phyloP scores from a whole-genome alignment of 78 protist species.

The Dictyostelium citrinum region DNA sequence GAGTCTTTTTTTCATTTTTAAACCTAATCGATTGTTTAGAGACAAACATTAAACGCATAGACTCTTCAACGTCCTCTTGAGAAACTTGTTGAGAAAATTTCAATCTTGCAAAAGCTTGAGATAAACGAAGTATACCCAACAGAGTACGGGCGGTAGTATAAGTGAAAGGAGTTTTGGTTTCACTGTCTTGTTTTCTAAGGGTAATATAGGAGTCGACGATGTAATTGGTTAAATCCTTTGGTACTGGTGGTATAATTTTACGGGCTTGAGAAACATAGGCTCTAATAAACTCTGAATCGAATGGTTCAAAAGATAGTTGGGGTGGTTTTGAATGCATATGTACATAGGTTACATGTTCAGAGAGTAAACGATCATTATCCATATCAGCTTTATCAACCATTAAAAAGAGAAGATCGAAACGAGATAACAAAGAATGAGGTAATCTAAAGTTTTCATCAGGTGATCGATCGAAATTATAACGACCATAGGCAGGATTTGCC shows the following conservation, averaged over 20 bases:
- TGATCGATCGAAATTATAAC: constrained; percentile 89
- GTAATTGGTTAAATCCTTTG: constrained; percentile 76
- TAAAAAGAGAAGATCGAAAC: constrained; percentile 95
- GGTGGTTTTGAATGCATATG: constrained; percentile 88
- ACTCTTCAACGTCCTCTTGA: constrained; percentile 91
- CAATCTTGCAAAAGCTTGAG: constrained; percentile 94
- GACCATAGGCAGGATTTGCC: constrained; percentile 98
- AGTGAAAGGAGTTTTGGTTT: constrained; percentile 28
- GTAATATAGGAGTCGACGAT: constrained; percentile 79
- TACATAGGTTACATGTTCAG: constrained; percentile 95
- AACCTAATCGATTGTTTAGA: constrained; percentile 81
- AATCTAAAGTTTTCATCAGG: constrained; percentile 94
- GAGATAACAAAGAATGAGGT: constrained; percentile 98
- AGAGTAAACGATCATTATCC: constrained; percentile 89
- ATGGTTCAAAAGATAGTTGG: constrained; percentile 34
- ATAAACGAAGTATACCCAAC: constrained; percentile 95
- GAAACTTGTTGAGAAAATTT: constrained; percentile 60
- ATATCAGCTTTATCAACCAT: constrained; percentile 93
- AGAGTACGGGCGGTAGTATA: constrained; percentile 96
- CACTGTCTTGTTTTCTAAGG: constrained; percentile 72
- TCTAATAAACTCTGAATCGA: constrained; percentile 78
- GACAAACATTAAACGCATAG: constrained; percentile 86
- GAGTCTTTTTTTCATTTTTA: background rate
- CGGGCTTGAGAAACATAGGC: constrained; percentile 81
- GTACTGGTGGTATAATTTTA: constrained; percentile 77